Evolutionary conservation across 2,329 filamentous ascomycete genomes (phyloP), one percentile per base, ranked within the genome.

Genomic region (Cryphonectria radicalis): DNA sequence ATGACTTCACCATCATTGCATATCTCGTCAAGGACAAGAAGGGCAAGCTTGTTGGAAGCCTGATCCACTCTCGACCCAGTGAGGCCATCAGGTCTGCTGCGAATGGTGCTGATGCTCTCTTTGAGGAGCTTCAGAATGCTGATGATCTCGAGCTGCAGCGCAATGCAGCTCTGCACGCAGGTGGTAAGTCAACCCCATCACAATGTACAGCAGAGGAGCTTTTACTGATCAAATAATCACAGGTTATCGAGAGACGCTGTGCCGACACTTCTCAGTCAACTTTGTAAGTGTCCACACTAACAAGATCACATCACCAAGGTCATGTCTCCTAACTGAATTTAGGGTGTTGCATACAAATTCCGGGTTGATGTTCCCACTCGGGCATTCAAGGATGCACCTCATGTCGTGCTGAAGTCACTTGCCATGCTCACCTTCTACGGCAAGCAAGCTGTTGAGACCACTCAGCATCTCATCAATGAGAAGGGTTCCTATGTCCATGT

Each of bases 341-440:
- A 86, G 82, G 90, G 90, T 1, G 90, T 90, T 72, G 85, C 86
- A 0, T 93, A 92, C 78, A 92, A 92, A 68, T 92, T 90, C 1
- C 81, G 83, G 1, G 86, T 88, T 3, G 79, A 84, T 11, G 7
- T 87, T 83, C 4, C 40, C n/a, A 73, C 28, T 25, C 81, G 78
- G n/a, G 79, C 82, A 0, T 90, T 90, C 71, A 75, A 79, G 1
- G 79, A 84, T 5, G 85, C 88, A 0, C 86, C 86, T 0, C 70
- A 78, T 1, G 79, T 82, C 0, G 82, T 92, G 1, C 81, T 86
- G 7, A 80, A 83, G 62, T 83, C 85, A 0, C 81, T 90, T n/a
- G 43, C 63, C 8, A 65, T 0, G 82, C 84, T 7, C 82, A 87
- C 4, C 75, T 91, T 63, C 85, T 84, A 35, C 91, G 85, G 85